Evolutionary conservation across 2,329 filamentous ascomycete genomes (phyloP).

Genomic region (Sporothrix luriei): DNA sequence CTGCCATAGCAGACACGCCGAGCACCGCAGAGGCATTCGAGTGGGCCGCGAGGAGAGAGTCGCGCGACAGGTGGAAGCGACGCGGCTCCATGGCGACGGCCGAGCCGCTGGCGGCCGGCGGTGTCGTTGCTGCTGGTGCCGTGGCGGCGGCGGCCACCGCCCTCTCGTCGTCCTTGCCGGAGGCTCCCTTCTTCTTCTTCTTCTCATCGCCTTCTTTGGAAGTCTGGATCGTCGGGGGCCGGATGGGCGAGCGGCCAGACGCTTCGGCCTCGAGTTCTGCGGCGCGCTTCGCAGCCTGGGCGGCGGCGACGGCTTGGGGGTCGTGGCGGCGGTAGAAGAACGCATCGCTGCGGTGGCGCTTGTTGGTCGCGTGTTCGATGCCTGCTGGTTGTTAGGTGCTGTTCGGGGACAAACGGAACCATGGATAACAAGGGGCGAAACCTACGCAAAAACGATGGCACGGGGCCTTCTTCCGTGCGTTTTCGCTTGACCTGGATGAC

Average conservation of each 20-base stretch:
- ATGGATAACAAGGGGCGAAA: too few relatives aligned
- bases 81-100: constrained; percentile 45
- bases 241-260: constrained; percentile 38
- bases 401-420: neutral
- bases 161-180: neutral
- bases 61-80: constrained; percentile 57
- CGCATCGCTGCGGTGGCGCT: constrained; percentile 56
- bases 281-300: constrained; percentile 27
- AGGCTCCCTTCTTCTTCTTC: constrained; percentile 12
- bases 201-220: constrained; percentile 48
- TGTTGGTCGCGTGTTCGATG: constrained; percentile 57
- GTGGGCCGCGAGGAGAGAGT: constrained; percentile 31
- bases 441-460: constrained; percentile 58
- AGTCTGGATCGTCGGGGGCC: constrained; percentile 48
- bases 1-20: constrained; percentile 39
- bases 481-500: constrained; percentile 65
- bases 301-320: constrained; percentile 36
- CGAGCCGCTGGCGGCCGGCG: neutral
- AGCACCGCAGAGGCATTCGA: constrained; percentile 42
- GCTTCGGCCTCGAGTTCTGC: constrained; percentile 36
- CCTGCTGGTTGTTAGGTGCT: constrained; percentile 29
- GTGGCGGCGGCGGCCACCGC: neutral
- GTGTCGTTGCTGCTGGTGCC: neutral
- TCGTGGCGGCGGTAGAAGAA: constrained; percentile 61
- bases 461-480: constrained; percentile 56